These are phyloP conservation scores for Magnusiomyces sp. DNA, from an alignment of 1,139 yeast species.

Conservation along the genomic window DNA sequence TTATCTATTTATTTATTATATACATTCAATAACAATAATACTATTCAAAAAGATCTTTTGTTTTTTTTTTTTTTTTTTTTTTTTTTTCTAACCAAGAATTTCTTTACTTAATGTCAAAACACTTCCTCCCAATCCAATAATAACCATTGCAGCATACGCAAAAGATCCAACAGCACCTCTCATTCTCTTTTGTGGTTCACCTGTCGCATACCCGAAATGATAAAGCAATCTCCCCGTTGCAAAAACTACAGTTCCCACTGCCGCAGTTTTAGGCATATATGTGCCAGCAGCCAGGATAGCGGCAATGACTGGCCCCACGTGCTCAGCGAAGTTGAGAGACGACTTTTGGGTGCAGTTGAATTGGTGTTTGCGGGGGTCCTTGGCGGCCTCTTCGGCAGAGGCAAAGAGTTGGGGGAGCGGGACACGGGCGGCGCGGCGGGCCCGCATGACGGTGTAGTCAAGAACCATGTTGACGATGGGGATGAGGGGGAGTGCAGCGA, in stretches of 20 bases:
- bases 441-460: conserved; percentile 11
- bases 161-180: conserved; percentile 4
- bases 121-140: too few relatives aligned
- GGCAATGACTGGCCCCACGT: conserved; percentile 11
- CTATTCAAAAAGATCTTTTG: too few relatives aligned
- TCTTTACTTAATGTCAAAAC: too few relatives aligned
- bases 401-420: conserved; percentile 16
- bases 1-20: too few relatives aligned
- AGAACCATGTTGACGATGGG: conserved; percentile 14
- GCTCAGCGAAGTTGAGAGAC: conserved; percentile 17
- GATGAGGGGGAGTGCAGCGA: conserved; percentile 14
- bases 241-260: conserved; percentile 13
- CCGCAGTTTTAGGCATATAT: conserved; percentile 13
- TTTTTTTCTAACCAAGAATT: too few relatives aligned
- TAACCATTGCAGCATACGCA: too few relatives aligned
- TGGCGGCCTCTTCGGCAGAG: conserved; percentile 15
- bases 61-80: too few relatives aligned
- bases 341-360: conserved; percentile 19
- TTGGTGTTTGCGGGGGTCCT: conserved; percentile 13
- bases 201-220: conserved; percentile 16
- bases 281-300: conserved; percentile 15
- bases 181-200: conserved; percentile 15
- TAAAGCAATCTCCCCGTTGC: conserved; percentile 12
- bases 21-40: too few relatives aligned
- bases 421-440: conserved; percentile 12